A percentile compares a stretch with the other conserved stretches of the same genome.
Conservation (phyloP, 148 eudicot genomes). For the Vaccinium vitisidaea region DNA sequence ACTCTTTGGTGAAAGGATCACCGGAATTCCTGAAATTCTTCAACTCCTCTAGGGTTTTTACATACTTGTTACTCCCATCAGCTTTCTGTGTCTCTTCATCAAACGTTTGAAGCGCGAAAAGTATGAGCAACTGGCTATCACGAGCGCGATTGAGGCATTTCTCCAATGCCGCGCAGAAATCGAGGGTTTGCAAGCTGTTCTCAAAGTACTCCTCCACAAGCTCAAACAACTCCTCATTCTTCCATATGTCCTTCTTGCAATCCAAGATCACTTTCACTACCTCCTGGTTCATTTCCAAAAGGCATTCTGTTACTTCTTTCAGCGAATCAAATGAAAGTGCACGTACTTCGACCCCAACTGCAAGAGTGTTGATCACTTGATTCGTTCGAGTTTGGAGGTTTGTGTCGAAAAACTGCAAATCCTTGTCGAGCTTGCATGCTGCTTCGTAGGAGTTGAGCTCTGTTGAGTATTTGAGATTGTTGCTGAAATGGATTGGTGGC, state of each 20-base stretch:
- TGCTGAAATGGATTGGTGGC: slow-evolving; percentile 29
- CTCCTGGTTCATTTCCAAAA: slow-evolving; percentile 93
- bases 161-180: slow-evolving; percentile 88
- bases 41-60: slow-evolving; percentile 48
- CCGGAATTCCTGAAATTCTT: slow-evolving; percentile 70
- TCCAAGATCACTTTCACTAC: slow-evolving; percentile 91
- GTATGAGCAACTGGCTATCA: slow-evolving; percentile 73
- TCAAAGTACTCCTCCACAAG: slow-evolving; percentile 99
- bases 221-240: slow-evolving; percentile 84
- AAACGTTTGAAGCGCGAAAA: slow-evolving; percentile 77
- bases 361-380: slow-evolving; percentile 69
- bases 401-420: slow-evolving; percentile 64
- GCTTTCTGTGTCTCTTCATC: slow-evolving; percentile 74
- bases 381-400: slow-evolving; percentile 66
- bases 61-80: not conserved
- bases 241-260: slow-evolving; percentile 98
- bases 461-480: slow-evolving; percentile 44
- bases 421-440: slow-evolving; percentile 64
- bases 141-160: slow-evolving; percentile 81
- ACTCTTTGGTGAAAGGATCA: slow-evolving; percentile 89
- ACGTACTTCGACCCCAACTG: slow-evolving; percentile 76
- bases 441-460: slow-evolving; percentile 76
- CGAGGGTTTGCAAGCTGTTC: slow-evolving; percentile 84
- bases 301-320: slow-evolving; percentile 85
- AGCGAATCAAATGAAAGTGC: slow-evolving; percentile 82